Conservation (phyloP, 768 basidiomycete species). For the Suillus tomentosus region DNA sequence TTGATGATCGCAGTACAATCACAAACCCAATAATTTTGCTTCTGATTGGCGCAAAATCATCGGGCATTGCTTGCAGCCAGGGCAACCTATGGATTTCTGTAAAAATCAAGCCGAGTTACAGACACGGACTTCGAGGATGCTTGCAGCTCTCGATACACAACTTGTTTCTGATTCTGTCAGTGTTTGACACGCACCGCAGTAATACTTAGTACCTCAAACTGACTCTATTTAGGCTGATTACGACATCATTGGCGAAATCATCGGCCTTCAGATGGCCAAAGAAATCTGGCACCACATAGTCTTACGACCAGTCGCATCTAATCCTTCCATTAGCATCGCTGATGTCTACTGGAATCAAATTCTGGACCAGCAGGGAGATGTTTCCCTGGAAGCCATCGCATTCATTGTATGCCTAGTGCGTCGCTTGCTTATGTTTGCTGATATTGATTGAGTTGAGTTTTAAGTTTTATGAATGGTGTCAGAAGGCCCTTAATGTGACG, state of each 20-base stretch:
- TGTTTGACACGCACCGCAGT: neutral
- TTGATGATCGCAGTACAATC: no score
- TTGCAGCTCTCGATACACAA: no score
- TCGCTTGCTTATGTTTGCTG: neutral
- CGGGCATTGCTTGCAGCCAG: no score
- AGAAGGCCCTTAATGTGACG: neutral
- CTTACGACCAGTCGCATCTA: neutral
- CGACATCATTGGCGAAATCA: neutral
- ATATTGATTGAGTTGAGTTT: neutral
- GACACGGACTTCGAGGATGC: no score
- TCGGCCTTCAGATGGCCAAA: neutral
- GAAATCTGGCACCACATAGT: neutral
- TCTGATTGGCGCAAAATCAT: no score
- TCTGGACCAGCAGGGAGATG: neutral
- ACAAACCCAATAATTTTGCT: no score
- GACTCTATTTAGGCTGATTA: neutral
- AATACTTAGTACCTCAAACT: neutral
- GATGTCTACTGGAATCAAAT: neutral
- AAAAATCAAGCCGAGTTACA: no score
- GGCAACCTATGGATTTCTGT: no score
- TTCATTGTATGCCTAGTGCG: neutral
- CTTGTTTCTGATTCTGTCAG: no score
- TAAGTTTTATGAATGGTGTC: neutral
- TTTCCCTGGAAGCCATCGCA: neutral
- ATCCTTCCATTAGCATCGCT: conserved; percentile 1